Conservation (phyloP, 164 flowering plant genomes). For the Tetracentron sinense region DNA sequence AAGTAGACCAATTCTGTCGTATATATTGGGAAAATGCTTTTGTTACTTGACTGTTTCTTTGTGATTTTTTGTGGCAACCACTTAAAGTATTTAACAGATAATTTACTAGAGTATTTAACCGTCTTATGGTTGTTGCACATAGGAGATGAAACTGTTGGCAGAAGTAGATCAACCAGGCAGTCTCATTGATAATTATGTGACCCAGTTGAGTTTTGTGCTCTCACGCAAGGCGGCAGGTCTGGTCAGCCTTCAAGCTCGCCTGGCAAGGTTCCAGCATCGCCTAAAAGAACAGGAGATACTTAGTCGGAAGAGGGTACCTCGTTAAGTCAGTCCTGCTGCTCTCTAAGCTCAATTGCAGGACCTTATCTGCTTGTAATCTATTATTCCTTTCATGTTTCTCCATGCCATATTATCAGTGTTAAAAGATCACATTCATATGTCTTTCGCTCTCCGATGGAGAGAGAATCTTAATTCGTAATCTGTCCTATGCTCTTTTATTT, state of each 20-base stretch:
- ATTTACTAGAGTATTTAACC: background rate
- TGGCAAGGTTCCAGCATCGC: conserved; percentile 94
- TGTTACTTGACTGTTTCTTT: background rate
- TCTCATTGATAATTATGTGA: conserved; percentile 84
- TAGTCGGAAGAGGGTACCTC: conserved; percentile 78
- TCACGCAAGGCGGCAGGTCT: conserved; percentile 92
- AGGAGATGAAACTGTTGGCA: conserved; percentile 96
- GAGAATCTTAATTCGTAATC: too few species aligned
- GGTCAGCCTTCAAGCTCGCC: conserved; percentile 94
- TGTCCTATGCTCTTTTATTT: too few species aligned
- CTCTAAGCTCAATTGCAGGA: too few species aligned
- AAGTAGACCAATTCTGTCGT: too few species aligned
- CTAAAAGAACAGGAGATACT: conserved; percentile 94
- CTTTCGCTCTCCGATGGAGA: too few species aligned
- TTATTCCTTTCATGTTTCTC: background rate
- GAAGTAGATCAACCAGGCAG: conserved; percentile 99
- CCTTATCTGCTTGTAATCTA: background rate
- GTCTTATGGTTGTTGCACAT: background rate
- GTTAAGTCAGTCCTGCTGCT: conserved; percentile 23
- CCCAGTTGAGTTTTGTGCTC: conserved; percentile 86
- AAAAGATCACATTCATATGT: too few species aligned
- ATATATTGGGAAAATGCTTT: too few species aligned
- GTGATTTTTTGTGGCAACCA: background rate
- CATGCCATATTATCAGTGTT: too few species aligned
- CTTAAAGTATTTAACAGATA: background rate